Evolutionary conservation across 805 yeast genomes (phyloP), one percentile per base, ranked within the genome.

Genomic region (Cyberlindnera suaveolens): DNA sequence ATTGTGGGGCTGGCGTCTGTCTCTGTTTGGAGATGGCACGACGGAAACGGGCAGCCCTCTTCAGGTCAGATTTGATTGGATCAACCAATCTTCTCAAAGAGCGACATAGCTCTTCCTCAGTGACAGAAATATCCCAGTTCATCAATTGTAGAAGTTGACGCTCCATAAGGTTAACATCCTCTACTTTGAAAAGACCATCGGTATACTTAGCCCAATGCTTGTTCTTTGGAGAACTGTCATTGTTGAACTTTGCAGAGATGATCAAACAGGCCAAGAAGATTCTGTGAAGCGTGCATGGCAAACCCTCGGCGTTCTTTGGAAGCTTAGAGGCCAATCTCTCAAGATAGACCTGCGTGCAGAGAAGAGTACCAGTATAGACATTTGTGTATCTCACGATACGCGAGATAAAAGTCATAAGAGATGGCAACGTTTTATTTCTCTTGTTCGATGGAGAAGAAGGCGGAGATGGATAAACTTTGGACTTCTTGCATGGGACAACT

Each of bases 111-210:
- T 89, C 96, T 26, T 74, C 74, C 51, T 79, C 78, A 23, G 76
- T 64, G 36, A 91, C 80, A 34, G 77, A 68, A 40, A 83, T 66
- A 60, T 85, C 82, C 89, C 90, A 85, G 62, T 82, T 74, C 58
- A 85, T 65, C 40, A 84, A 67, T 56, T 71, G 77, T 41, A 84
- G 67, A 46, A 85, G 66, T 62, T 85, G 91, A 58, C 87, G 75
- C 64, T 85, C 95, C 89, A 85, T 85, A 48, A 83, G 67, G 61
- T 83, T 84, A 50, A 85, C 78, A 60, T 85, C 95, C 49, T 78
- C 78, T 43, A 72, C 63, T 38, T 71, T 66, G 64, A 85, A 83
- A 34, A 85, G 68, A 2, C 86, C 88, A 54, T 84, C 89, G 6
- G 91, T 81, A 63, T 82, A 82, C 52, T 73, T 75, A 34, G 87